A percentile compares a stretch with the other conserved stretches of the same genome.
Conservation (phyloP, 305 asterid species). For the Plantago rigida region DNA sequence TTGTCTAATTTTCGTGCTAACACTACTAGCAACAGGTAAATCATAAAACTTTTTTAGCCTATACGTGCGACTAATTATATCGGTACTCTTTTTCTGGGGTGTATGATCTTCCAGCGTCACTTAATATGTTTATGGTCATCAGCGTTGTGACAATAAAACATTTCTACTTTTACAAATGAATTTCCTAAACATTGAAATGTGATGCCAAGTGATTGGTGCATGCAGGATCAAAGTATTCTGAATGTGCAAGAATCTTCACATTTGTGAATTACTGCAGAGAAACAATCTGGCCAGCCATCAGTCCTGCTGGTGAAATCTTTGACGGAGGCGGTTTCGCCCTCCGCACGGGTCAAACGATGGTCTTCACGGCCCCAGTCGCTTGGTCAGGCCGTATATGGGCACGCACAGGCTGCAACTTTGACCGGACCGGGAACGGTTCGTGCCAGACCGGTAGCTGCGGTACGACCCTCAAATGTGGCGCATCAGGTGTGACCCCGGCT, state of each 20-base stretch:
- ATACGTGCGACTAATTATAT: too few species aligned
- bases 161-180: neutral
- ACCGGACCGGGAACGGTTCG: constrained; percentile 52
- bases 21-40: constrained; percentile 30
- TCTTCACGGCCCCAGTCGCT: constrained; percentile 59
- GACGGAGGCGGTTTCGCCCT: constrained; percentile 66
- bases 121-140: neutral
- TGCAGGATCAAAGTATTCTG: constrained; percentile 39
- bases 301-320: constrained; percentile 55
- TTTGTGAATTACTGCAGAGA: constrained; percentile 64
- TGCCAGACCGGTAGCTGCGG: constrained; percentile 79
- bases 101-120: too few species aligned
- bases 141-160: neutral
- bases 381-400: constrained; percentile 90
- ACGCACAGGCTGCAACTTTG: constrained; percentile 78
- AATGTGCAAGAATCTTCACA: constrained; percentile 61
- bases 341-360: constrained; percentile 41
- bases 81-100: too few species aligned
- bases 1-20: constrained; percentile 2
- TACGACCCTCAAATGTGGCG: constrained; percentile 47
- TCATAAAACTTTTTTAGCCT: neutral
- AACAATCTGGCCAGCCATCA: constrained; percentile 77
- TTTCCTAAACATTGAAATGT: neutral
- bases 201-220: constrained; percentile 11
- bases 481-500: constrained; percentile 62